Percentiles rank a stretch among this genome's conserved stretches.
Conservation (phyloP, 2,329 filamentous ascomycete genomes). For the Cercospora sp. region DNA sequence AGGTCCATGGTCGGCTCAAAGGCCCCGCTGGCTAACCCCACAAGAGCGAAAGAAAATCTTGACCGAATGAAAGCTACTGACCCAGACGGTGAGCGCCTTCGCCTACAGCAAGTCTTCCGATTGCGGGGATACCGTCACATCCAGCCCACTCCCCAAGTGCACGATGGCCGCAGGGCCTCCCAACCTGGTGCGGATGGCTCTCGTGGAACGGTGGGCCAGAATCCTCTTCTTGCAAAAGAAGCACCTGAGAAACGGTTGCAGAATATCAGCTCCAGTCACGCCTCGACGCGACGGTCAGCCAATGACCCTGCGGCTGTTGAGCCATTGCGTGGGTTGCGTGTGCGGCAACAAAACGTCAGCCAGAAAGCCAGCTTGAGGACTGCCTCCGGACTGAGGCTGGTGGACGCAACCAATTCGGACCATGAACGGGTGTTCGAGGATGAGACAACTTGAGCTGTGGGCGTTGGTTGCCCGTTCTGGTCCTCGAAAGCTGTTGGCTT, state of each 20-base stretch:
- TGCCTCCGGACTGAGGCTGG: not conserved
- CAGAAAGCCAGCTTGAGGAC: not conserved
- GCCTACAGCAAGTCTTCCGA: not conserved
- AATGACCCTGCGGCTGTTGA: not conserved
- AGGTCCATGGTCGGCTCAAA: not conserved
- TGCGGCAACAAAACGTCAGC: not conserved
- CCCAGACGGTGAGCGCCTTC: not conserved
- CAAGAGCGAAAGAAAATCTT: not conserved
- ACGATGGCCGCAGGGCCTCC: not conserved
- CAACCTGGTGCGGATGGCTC: not conserved
- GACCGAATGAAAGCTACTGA: conserved; percentile 4
- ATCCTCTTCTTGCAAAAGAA: not conserved
- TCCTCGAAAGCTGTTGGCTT: not conserved
- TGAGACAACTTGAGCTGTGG: not conserved
- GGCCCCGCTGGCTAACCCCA: not conserved
- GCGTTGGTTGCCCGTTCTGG: not conserved
- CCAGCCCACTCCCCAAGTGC: not conserved
- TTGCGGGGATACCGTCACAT: not conserved
- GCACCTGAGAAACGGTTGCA: not conserved
- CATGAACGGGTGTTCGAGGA: not conserved
- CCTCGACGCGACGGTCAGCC: not conserved
- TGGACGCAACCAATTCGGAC: not conserved
- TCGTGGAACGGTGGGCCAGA: not conserved
- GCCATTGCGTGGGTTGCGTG: not conserved
- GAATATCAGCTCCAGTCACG: not conserved